Percentiles rank a stretch among this genome's conserved stretches.
phyloP scores from a whole-genome alignment of 345 rosid species.

The Euphorbia lathyris region DNA sequence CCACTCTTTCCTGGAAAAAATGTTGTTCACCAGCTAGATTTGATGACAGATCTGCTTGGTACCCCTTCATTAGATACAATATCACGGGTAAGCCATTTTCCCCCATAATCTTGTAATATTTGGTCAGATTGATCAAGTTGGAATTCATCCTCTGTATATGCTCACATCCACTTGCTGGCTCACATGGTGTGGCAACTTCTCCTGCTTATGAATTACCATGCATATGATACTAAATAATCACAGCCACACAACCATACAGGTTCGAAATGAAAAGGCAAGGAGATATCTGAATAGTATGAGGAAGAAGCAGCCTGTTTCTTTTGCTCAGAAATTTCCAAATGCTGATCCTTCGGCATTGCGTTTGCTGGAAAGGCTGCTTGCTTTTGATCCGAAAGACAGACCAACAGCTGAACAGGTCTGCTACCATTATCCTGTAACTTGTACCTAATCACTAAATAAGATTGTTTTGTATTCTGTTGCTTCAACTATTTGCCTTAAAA shows the following conservation, averaged over 20 bases:
- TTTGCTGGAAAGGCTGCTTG: slow-evolving; percentile 72
- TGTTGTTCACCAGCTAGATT: slow-evolving; percentile 93
- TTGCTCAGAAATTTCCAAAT: slow-evolving; percentile 73
- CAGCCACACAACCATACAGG: slow-evolving; percentile 35
- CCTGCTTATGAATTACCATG: not conserved
- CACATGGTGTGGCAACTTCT: not conserved
- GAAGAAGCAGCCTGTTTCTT: slow-evolving; percentile 72
- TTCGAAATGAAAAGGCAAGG: slow-evolving; percentile 92
- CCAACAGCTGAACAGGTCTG: slow-evolving; percentile 89
- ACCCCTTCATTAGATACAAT: slow-evolving; percentile 90
- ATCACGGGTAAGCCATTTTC: slow-evolving; percentile 48
- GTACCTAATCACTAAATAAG: not conserved
- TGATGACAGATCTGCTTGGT: slow-evolving; percentile 95
- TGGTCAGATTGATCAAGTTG: not conserved
- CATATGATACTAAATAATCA: not conserved
- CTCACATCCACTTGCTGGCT: not conserved
- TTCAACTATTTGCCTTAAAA: not conserved
- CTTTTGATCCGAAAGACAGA: slow-evolving; percentile 89
- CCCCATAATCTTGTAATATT: not conserved
- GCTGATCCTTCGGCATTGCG: slow-evolving; percentile 77
- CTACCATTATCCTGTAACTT: slow-evolving; percentile 1
- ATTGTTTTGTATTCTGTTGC: not conserved
- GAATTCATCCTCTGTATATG: not conserved
- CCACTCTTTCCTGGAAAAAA: slow-evolving; percentile 96
- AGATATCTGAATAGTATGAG: slow-evolving; percentile 93